A percentile compares a stretch with the other conserved stretches of the same genome.
phyloP scores from a whole-genome alignment of 306 rosid species.

The Rosa chinensis region DNA sequence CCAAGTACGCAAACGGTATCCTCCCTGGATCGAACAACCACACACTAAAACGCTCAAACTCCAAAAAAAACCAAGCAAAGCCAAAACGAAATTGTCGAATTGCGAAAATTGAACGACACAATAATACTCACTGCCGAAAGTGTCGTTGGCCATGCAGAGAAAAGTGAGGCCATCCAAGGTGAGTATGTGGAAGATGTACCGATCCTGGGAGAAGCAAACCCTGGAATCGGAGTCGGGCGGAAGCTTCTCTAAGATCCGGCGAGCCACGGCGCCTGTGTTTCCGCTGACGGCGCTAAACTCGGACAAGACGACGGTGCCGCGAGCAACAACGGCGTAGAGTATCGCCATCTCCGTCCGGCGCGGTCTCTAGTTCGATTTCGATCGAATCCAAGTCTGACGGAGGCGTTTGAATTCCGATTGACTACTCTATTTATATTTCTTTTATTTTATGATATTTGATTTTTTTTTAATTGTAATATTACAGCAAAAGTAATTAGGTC shows the following conservation, averaged over 20 bases:
- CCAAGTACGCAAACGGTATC: slow-evolving; percentile 92
- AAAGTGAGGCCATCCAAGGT: slow-evolving; percentile 73
- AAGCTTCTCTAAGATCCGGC: slow-evolving; percentile 90
- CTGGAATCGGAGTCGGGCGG: slow-evolving; percentile 85
- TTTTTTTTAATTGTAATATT: not conserved
- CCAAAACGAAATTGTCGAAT: not conserved
- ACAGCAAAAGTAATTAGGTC: not conserved
- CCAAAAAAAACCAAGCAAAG: too few relatives aligned
- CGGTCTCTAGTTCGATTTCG: slow-evolving; percentile 34
- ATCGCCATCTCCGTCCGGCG: slow-evolving; percentile 66
- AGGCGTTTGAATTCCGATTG: slow-evolving; percentile 17
- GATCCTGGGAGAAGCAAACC: slow-evolving; percentile 95
- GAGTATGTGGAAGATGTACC: slow-evolving; percentile 89
- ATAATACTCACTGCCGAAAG: slow-evolving; percentile 77
- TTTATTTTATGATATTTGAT: not conserved
- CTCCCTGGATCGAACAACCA: slow-evolving; percentile 59
- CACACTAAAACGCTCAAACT: not conserved
- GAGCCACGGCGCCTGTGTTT: slow-evolving; percentile 87
- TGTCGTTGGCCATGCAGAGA: slow-evolving; percentile 95
- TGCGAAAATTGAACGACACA: not conserved
- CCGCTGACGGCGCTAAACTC: slow-evolving; percentile 98
- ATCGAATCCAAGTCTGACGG: slow-evolving; percentile 27
- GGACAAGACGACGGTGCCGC: slow-evolving; percentile 85
- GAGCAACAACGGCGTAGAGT: slow-evolving; percentile 86
- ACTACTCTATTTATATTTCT: not conserved